A percentile compares a stretch with the other conserved stretches of the same genome.
Conservation (phyloP, 2,329 filamentous ascomycete species). For the Parastagonospora avenae region DNA sequence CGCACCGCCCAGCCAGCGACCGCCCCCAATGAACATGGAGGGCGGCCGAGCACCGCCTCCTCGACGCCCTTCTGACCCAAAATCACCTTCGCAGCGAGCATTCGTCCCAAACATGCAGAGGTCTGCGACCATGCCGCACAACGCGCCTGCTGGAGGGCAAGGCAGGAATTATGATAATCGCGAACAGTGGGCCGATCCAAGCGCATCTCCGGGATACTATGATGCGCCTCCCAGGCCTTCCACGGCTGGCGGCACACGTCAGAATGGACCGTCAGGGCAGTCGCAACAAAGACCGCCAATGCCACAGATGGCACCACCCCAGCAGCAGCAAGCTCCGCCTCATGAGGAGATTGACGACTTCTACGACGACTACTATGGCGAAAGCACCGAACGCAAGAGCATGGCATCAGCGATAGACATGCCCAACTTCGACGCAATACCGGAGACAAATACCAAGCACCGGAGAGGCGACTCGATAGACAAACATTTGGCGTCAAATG, state of each 20-base stretch:
- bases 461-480: conserved; percentile 46
- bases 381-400: conserved; percentile 41
- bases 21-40: conserved; percentile 29
- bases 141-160: conserved; percentile 18
- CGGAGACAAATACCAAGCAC: conserved; percentile 39
- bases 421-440: conserved; percentile 66
- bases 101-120: conserved; percentile 41
- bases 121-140: conserved; percentile 47
- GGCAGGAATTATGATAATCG: conserved; percentile 22
- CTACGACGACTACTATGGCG: conserved; percentile 56
- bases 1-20: conserved; percentile 29
- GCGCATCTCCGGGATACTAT: conserved; percentile 41
- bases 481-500: conserved; percentile 36
- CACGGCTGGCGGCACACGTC: conserved; percentile 39
- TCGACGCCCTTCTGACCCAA: conserved; percentile 23
- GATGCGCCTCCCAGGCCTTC: conserved; percentile 46
- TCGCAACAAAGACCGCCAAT: conserved; percentile 38
- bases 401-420: conserved; percentile 61
- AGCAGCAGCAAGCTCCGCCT: conserved; percentile 24
- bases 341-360: conserved; percentile 53
- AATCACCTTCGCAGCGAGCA: conserved; percentile 34
- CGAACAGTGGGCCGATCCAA: conserved; percentile 43
- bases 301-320: conserved; percentile 24
- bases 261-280: conserved; percentile 25
- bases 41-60: conserved; percentile 15